A percentile compares a stretch with the other conserved stretches of the same genome.
Conservation (phyloP, 2,329 filamentous ascomycete species). For the Phoma sp. region DNA sequence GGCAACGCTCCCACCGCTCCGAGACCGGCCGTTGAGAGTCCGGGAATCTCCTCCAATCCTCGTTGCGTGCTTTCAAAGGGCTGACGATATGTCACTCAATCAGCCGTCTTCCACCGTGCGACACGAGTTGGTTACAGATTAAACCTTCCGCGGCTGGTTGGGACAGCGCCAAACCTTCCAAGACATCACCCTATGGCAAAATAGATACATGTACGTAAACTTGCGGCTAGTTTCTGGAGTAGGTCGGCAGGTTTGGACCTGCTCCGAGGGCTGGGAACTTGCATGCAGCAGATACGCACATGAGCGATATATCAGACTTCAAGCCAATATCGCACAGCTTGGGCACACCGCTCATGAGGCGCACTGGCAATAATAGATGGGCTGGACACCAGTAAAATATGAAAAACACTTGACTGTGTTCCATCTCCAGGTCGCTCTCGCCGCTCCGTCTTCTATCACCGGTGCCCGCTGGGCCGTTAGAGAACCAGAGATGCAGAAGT, state of each 20-base stretch:
- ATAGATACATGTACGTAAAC: conserved; percentile 33
- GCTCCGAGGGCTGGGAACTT: conserved; percentile 15
- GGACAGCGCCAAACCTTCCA: conserved; percentile 21
- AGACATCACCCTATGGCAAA: conserved; percentile 16
- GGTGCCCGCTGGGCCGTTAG: conserved; percentile 6
- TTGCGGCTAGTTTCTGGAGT: conserved; percentile 18
- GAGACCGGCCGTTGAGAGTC: conserved; percentile 19
- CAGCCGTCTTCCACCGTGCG: conserved; percentile 15
- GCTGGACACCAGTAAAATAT: not conserved
- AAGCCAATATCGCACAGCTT: not conserved
- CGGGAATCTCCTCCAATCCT: conserved; percentile 29
- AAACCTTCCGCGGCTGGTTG: conserved; percentile 17
- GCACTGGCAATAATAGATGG: not conserved
- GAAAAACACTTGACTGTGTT: not conserved
- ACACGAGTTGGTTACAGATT: conserved; percentile 18
- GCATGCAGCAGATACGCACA: conserved; percentile 13
- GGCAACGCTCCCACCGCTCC: conserved; percentile 32
- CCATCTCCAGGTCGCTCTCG: conserved; percentile 5
- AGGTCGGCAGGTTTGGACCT: conserved; percentile 24
- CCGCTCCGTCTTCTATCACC: conserved; percentile 15
- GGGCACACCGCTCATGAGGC: not conserved
- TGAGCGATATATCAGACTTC: conserved; percentile 2
- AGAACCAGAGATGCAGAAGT: conserved; percentile 18
- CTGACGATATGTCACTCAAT: conserved; percentile 31
- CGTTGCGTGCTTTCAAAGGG: conserved; percentile 3